Percentiles rank a stretch among this genome's conserved stretches.
These are phyloP conservation scores for Tilletia walkeri DNA, from an alignment of 1,284 basidiomycete species.

Conservation along the genomic window DNA sequence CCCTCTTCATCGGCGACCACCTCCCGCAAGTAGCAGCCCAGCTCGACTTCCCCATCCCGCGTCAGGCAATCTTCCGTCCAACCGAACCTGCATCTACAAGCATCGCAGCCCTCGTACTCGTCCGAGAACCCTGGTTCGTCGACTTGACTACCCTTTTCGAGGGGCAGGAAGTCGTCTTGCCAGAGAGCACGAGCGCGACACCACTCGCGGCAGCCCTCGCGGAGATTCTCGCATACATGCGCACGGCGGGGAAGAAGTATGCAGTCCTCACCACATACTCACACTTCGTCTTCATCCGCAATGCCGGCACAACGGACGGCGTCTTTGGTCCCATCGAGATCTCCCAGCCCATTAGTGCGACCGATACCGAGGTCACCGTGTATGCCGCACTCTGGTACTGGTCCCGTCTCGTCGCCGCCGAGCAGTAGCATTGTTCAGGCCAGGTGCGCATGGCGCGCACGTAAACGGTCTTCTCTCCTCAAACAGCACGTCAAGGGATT, in stretches of 20 bases:
- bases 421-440: background rate
- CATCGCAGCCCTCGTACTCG: constrained; percentile 19
- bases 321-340: constrained; percentile 13
- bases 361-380: constrained; percentile 15
- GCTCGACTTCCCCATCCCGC: constrained; percentile 17
- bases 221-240: constrained; percentile 20
- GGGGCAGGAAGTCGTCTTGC: background rate
- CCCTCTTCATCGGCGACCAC: constrained; percentile 23
- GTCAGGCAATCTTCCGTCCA: constrained; percentile 23
- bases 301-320: background rate
- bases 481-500: too few species aligned
- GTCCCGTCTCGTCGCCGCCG: constrained; percentile 16
- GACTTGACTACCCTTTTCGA: constrained; percentile 11
- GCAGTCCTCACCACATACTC: constrained; percentile 24
- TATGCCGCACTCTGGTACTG: constrained; percentile 20
- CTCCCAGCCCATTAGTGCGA: constrained; percentile 1
- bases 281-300: constrained; percentile 24
- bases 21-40: constrained; percentile 11
- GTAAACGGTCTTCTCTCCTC: too few species aligned
- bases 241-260: constrained; percentile 6
- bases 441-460: too few species aligned
- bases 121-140: constrained; percentile 22
- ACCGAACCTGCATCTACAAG: constrained; percentile 10
- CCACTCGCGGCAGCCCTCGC: constrained; percentile 7
- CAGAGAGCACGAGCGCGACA: background rate